phyloP scores from a whole-genome alignment of 306 rosid genomes.

The Dalbergia cochinchinensis region DNA sequence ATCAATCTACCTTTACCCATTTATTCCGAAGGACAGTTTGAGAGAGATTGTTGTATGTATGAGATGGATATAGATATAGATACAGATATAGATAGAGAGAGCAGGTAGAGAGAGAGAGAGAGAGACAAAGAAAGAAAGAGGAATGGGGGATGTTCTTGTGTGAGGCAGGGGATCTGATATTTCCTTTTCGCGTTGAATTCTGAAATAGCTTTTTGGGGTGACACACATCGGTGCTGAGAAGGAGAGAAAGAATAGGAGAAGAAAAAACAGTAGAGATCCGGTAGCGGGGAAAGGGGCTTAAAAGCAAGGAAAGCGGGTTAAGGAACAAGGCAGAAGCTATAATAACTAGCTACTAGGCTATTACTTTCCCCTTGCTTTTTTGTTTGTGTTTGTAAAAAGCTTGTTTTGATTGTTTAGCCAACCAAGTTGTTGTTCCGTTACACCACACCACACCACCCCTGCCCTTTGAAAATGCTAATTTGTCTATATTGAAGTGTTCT shows the following conservation, averaged over 20 bases:
- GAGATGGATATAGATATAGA: slow-evolving; percentile 45
- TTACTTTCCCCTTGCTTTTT: slow-evolving; percentile 53
- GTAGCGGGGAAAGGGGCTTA: neutral
- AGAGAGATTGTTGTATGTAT: slow-evolving; percentile 23
- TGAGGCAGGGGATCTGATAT: slow-evolving; percentile 57
- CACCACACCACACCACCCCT: neutral
- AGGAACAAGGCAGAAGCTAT: neutral
- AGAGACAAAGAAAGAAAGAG: slow-evolving; percentile 7
- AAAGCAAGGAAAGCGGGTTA: slow-evolving; percentile 17
- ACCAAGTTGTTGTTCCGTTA: neutral
- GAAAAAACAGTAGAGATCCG: slow-evolving; percentile 36
- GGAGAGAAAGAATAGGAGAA: neutral
- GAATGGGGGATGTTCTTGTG: slow-evolving; percentile 51
- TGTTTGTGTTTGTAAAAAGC: slow-evolving; percentile 65
- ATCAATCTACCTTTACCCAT: slow-evolving; percentile 2
- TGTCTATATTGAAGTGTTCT: slow-evolving; percentile 71
- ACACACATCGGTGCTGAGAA: slow-evolving; percentile 34
- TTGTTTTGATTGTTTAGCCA: slow-evolving; percentile 52
- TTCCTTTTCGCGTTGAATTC: slow-evolving; percentile 82
- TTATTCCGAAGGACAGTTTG: slow-evolving; percentile 31
- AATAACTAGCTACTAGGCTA: slow-evolving; percentile 8
- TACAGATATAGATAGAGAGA: neutral
- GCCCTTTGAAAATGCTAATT: slow-evolving; percentile 58
- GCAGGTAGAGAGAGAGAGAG: slow-evolving; percentile 10
- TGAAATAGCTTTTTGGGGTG: slow-evolving; percentile 39